Evolutionary conservation across 202 grass and related monocot species (phyloP).

Genomic region (Digitaria exilis): DNA sequence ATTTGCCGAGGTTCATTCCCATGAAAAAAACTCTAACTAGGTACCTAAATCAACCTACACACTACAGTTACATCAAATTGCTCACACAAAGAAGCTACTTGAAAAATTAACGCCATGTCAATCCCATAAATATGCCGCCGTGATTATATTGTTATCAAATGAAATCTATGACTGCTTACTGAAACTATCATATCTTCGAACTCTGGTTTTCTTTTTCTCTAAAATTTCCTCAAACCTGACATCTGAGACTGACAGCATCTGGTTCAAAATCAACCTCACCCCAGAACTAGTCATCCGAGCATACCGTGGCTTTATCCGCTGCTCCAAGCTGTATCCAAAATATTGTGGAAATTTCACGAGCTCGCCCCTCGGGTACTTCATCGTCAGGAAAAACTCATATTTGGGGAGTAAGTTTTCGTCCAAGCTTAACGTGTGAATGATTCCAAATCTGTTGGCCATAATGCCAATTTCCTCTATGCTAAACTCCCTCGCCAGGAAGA

Average conservation of each 20-base stretch:
- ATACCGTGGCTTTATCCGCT: constrained; percentile 79
- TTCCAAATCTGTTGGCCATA: constrained; percentile 78
- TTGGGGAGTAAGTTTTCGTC: constrained; percentile 76
- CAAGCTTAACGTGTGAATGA: constrained; percentile 90
- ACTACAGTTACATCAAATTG: background rate
- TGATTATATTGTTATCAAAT: background rate
- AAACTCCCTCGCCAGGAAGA: constrained; percentile 70
- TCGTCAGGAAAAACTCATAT: constrained; percentile 81
- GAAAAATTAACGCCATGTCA: background rate
- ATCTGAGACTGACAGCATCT: constrained; percentile 67
- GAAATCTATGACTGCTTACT: constrained; percentile 1
- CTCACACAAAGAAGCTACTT: background rate
- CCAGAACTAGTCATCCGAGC: constrained; percentile 57
- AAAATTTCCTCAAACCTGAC: constrained; percentile 68
- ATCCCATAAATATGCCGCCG: background rate
- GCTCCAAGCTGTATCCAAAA: constrained; percentile 79
- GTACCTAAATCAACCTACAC: constrained; percentile 6
- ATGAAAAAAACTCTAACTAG: constrained; percentile 8
- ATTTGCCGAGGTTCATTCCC: background rate
- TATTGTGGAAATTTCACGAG: constrained; percentile 95
- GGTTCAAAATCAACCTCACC: constrained; percentile 72
- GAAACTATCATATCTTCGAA: constrained; percentile 36
- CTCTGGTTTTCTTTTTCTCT: constrained; percentile 46
- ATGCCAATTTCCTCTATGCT: constrained; percentile 67
- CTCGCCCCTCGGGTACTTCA: constrained; percentile 76